Percentiles rank a stretch among this genome's conserved stretches.
phyloP scores from a whole-genome alignment of 2,329 filamentous ascomycete genomes.

The Zymoseptoria passerinii region DNA sequence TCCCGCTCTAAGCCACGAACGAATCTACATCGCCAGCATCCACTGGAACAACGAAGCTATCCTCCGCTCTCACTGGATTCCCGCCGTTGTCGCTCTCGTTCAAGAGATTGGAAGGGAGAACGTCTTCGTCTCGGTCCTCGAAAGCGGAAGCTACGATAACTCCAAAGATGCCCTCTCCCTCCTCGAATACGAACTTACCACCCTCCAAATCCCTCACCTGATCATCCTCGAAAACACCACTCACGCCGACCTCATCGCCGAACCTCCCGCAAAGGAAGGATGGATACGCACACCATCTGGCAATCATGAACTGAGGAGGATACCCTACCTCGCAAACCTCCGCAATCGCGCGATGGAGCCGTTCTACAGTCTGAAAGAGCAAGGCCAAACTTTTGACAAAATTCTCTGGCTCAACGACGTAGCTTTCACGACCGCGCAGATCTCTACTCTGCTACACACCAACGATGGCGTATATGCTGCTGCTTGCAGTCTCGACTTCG shows the following conservation, averaged over 20 bases:
- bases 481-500: constrained; percentile 55
- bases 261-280: constrained; percentile 43
- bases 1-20: constrained; percentile 18
- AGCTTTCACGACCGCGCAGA: constrained; percentile 50
- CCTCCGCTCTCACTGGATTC: constrained; percentile 54
- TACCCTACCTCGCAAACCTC: constrained; percentile 58
- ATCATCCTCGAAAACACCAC: constrained; percentile 53
- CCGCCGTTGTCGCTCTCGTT: constrained; percentile 50
- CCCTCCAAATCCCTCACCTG: constrained; percentile 45
- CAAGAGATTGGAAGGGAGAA: constrained; percentile 53
- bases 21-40: constrained; percentile 59
- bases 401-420: constrained; percentile 58
- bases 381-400: constrained; percentile 47
- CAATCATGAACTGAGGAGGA: constrained; percentile 52
- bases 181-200: constrained; percentile 48
- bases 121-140: constrained; percentile 59
- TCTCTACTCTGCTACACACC: constrained; percentile 49
- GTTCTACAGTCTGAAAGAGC: constrained; percentile 42
- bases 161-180: constrained; percentile 54
- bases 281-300: constrained; percentile 55
- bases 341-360: constrained; percentile 58
- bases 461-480: constrained; percentile 52
- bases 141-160: constrained; percentile 62
- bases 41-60: constrained; percentile 60
- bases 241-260: constrained; percentile 49